Percentiles rank a stretch among this genome's conserved stretches.
Evolutionary conservation across 169 alveolate genomes (phyloP).

Genomic region (Eimeria sp.): DNA sequence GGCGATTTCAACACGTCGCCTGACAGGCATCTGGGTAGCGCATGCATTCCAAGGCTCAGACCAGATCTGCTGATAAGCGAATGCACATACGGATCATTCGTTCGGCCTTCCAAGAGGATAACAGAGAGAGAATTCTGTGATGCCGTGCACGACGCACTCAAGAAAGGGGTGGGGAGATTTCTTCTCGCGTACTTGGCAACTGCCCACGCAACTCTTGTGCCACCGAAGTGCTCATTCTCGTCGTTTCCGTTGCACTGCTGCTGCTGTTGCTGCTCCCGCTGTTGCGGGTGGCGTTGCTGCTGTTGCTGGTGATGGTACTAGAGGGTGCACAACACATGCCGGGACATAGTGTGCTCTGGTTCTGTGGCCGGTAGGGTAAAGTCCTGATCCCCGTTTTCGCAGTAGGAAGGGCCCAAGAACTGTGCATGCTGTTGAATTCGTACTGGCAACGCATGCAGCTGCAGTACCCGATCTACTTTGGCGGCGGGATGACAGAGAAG

Average conservation of each 20-base stretch:
- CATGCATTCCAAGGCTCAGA: conserved; percentile 91
- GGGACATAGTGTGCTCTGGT: neutral
- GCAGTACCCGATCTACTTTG: conserved; percentile 97
- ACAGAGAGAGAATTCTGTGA: conserved; percentile 98
- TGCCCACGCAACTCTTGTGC: neutral
- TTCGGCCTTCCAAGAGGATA: conserved; percentile 97
- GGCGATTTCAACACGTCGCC: conserved; percentile 98
- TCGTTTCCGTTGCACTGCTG: neutral
- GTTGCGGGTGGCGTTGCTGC: too few species aligned
- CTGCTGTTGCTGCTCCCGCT: too few species aligned
- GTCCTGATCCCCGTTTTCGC: conserved; percentile 99
- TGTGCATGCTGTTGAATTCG: conserved; percentile 97
- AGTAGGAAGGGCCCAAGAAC: conserved; percentile 99
- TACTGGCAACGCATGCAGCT: conserved; percentile 98
- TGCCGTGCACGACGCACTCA: conserved; percentile 92
- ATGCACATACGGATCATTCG: conserved; percentile 97
- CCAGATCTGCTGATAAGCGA: conserved; percentile 98
- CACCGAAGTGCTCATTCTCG: neutral
- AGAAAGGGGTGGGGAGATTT: conserved; percentile 86
- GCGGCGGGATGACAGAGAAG: conserved; percentile 98
- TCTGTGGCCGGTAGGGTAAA: conserved; percentile 81
- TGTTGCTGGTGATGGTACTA: neutral
- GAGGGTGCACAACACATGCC: too few species aligned
- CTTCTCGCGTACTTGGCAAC: neutral
- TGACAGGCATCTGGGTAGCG: conserved; percentile 90